Base-by-base conservation (phyloP, 257 asterid genomes). In the Handroanthus guayacan region DNA sequence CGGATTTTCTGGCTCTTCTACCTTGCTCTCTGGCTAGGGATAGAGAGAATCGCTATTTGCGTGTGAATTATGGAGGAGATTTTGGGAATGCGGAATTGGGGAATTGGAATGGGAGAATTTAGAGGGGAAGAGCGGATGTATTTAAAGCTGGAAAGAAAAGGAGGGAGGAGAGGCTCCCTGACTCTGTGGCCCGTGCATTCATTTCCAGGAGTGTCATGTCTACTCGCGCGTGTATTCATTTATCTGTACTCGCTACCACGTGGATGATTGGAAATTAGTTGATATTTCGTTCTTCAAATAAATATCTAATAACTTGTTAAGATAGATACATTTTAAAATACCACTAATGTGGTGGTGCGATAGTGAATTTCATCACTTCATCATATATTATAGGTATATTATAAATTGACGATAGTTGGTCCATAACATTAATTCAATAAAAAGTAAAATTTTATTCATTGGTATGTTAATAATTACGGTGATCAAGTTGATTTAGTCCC, bases 81-180 rank as follows among this genome's bases (percentile, higher is more conserved):
- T 73, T 56, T 8, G 71, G 61, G 45, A 78, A 70, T 39, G 76
- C 56, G 78, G 36, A 67, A 10, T 48, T 56, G 51, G 60, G 51
- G n/a, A 61, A 68, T 9, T 68, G 77, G 41, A 74, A 60, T 78
- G 58, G 45, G 64, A 60, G 71, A 58, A 25, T 16, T 75, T 9
- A n/a, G 79, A 16, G 44, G 37, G 12, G 37, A 79, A 61, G 57
- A 62, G 79, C 44, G 82, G 68, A 31, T 48, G 82, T 82, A 87
- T 89, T 91, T 91, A 87, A 86, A 87, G 93, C 82, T 39, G 76
- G 84, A 76, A 80, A 89, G 78, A 65, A 87, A 79, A 67, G 84
- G 90, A 86, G 90, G 87, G 87, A 83, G 87, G 85, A 39, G 86
- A 61, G 81, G 75, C 66, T 50, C 79, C 64, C 79, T 51, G 68